Conservation (phyloP, 2,329 filamentous ascomycete species). For the Colletotrichum gloeosporioides region DNA sequence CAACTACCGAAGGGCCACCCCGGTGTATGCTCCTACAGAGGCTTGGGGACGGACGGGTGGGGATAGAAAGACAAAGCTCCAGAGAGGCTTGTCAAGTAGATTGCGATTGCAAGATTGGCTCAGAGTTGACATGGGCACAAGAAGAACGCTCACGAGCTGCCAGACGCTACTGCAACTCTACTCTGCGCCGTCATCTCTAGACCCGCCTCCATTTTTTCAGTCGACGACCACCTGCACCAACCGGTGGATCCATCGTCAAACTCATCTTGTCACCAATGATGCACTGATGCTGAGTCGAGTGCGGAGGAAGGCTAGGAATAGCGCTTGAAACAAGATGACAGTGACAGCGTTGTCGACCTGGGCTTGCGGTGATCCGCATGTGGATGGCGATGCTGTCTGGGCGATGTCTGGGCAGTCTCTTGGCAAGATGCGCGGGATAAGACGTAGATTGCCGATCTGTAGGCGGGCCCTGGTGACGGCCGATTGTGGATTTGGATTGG, state of each 20-base stretch:
- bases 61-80: not conserved
- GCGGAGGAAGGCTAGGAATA: conserved; percentile 21
- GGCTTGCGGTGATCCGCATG: conserved; percentile 16
- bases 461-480: conserved; percentile 2
- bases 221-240: not conserved
- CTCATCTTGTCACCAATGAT: conserved; percentile 19
- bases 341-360: conserved; percentile 20
- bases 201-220: not conserved
- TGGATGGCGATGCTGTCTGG: conserved; percentile 20
- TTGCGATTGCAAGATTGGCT: conserved; percentile 5
- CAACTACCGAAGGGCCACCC: conserved; percentile 7
- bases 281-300: conserved; percentile 12
- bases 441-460: conserved; percentile 25
- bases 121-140: not conserved
- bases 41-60: not conserved
- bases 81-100: conserved; percentile 8
- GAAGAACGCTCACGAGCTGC: conserved; percentile 2
- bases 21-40: conserved; percentile 12
- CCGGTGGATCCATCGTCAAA: conserved; percentile 17
- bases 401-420: conserved; percentile 22
- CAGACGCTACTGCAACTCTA: conserved; percentile 5
- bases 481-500: conserved; percentile 17
- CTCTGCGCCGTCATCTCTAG: not conserved
- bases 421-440: conserved; percentile 24
- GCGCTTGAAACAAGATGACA: conserved; percentile 24